phyloP scores from a whole-genome alignment of 2,329 filamentous ascomycete species.

The Blumeria hordei region DNA sequence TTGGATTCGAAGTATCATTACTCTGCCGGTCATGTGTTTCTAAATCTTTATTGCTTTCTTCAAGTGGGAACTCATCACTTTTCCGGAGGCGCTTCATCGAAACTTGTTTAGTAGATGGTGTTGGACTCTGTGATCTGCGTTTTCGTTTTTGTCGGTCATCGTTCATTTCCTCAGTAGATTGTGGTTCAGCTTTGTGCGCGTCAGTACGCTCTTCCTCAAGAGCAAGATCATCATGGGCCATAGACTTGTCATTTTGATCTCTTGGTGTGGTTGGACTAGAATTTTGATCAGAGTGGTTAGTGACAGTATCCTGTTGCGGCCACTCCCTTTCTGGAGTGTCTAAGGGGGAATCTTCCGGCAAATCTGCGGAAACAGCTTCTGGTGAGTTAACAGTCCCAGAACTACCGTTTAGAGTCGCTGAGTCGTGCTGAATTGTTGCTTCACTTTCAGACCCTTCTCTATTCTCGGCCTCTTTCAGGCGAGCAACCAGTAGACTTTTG shows the following conservation, averaged over 20 bases:
- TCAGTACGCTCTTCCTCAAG: neutral
- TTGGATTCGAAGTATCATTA: neutral
- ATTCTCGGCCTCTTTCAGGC: slow-evolving; percentile 25
- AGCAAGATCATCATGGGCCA: neutral
- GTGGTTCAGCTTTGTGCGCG: neutral
- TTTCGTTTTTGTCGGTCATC: slow-evolving; percentile 41
- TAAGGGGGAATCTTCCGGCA: slow-evolving; percentile 1
- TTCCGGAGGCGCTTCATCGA: slow-evolving; percentile 30
- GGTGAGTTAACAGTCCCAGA: slow-evolving; percentile 7
- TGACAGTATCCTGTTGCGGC: neutral
- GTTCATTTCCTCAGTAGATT: slow-evolving; percentile 11
- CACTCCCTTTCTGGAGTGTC: neutral
- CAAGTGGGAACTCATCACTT: slow-evolving; percentile 10
- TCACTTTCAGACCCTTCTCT: slow-evolving; percentile 15
- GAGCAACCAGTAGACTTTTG: slow-evolving; percentile 46
- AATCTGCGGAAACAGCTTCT: slow-evolving; percentile 7
- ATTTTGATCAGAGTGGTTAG: neutral
- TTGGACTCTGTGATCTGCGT: slow-evolving; percentile 37
- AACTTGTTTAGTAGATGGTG: slow-evolving; percentile 26
- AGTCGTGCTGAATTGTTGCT: slow-evolving; percentile 11
- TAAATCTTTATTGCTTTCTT: neutral
- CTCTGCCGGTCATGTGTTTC: neutral
- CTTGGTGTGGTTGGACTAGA: neutral
- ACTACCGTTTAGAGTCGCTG: slow-evolving; percentile 6
- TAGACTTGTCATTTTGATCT: neutral